Percentiles rank a stretch among this genome's conserved stretches.
Evolutionary conservation across 495 filamentous ascomycete species (phyloP).

Genomic region (Platismatia glauca): DNA sequence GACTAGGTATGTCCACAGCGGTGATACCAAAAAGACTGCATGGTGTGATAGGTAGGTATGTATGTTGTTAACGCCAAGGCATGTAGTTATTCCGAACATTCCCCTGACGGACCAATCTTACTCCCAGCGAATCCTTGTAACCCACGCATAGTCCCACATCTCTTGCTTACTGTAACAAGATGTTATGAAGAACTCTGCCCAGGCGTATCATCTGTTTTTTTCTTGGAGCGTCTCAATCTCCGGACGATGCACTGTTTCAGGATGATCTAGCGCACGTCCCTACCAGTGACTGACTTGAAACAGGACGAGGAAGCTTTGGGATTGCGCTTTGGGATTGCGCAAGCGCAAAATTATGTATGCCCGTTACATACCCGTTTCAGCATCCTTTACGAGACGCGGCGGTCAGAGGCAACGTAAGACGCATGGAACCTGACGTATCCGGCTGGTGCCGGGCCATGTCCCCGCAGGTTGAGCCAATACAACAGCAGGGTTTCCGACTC

Average conservation of each 20-base stretch:
- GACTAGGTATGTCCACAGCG: neutral
- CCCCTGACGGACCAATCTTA: neutral
- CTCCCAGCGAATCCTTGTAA: neutral
- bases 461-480: neutral
- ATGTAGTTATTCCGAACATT: neutral
- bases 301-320: neutral
- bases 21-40: neutral
- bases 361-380: conserved; percentile 1
- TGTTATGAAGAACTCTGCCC: no score
- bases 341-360: conserved; percentile 1
- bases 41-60: no score
- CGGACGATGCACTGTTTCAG: neutral
- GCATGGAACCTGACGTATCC: neutral
- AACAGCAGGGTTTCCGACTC: neutral
- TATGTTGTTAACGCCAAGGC: neutral
- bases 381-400: neutral
- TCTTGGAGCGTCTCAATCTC: neutral
- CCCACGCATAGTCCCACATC: neutral
- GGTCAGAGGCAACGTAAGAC: neutral
- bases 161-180: neutral
- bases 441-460: neutral
- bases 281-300: neutral
- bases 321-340: conserved; percentile 1
- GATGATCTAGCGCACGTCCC: neutral
- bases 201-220: neutral